These are phyloP conservation scores for Chlamydomonas urium DNA, from an alignment of 139 green algal genomes.

Conservation along the genomic window DNA sequence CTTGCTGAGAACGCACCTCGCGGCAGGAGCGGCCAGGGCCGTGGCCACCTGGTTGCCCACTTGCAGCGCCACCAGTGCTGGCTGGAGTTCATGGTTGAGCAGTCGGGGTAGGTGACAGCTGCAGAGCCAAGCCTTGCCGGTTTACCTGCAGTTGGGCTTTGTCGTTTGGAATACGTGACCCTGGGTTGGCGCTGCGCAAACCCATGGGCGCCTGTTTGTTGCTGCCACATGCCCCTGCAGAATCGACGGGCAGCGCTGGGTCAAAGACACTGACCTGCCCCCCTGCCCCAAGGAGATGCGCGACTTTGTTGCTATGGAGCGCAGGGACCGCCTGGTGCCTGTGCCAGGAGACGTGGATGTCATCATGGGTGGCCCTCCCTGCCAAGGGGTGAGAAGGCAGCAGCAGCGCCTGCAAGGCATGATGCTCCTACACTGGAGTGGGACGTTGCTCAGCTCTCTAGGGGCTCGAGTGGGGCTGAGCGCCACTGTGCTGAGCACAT, in stretches of 20 bases:
- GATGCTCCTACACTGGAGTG: too few species aligned
- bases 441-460: too few species aligned
- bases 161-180: too few species aligned
- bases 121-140: too few species aligned
- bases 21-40: constrained; percentile 24
- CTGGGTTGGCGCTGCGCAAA: too few species aligned
- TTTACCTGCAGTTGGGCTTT: neutral
- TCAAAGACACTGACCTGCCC: constrained; percentile 13
- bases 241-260: constrained; percentile 1
- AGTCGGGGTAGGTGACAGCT: too few species aligned
- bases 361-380: constrained; percentile 72
- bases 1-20: constrained; percentile 20
- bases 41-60: constrained; percentile 32
- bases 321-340: constrained; percentile 22
- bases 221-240: too few species aligned
- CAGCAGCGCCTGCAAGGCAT: neutral
- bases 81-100: constrained; percentile 55
- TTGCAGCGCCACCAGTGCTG: constrained; percentile 43
- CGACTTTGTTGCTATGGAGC: constrained; percentile 17
- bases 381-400: constrained; percentile 56
- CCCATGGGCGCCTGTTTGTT: too few species aligned
- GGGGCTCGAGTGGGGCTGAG: neutral
- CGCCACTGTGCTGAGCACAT: too few species aligned
- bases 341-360: constrained; percentile 62
- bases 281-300: neutral